Conservation (phyloP, 1,284 basidiomycete species). For the Psilocybe mexicana region DNA sequence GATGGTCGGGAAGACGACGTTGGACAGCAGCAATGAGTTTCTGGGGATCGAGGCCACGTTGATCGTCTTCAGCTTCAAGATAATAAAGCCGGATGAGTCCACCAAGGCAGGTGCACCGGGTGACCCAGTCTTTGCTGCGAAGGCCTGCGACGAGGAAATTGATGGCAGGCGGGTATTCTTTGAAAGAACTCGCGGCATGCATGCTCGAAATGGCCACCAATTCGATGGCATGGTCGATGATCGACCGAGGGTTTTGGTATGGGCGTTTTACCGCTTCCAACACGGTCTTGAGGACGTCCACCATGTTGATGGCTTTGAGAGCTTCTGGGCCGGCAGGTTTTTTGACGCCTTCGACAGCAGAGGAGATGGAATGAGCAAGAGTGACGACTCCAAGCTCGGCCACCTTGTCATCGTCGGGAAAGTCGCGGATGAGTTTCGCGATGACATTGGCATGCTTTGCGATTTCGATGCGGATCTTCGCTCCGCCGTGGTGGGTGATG, state of each 20-base stretch:
- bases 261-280: constrained; percentile 46
- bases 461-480: constrained; percentile 49
- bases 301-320: constrained; percentile 45
- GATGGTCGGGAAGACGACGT: constrained; percentile 44
- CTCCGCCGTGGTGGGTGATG: constrained; percentile 63
- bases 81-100: constrained; percentile 52
- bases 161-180: constrained; percentile 41
- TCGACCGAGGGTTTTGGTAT: constrained; percentile 35
- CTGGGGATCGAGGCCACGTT: constrained; percentile 43
- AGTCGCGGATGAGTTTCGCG: constrained; percentile 44
- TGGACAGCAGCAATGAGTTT: constrained; percentile 39
- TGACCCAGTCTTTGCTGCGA: constrained; percentile 52
- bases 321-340: constrained; percentile 34
- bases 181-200: constrained; percentile 45
- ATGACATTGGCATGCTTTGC: constrained; percentile 45
- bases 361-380: constrained; percentile 52
- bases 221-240: constrained; percentile 53
- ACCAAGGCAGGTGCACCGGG: constrained; percentile 48
- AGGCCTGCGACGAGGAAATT: constrained; percentile 55
- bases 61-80: constrained; percentile 44
- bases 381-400: constrained; percentile 53
- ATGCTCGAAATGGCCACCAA: constrained; percentile 45
- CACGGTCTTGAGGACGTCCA: constrained; percentile 43
- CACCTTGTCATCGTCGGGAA: constrained; percentile 49
- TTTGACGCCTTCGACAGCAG: constrained; percentile 44